Conservation (phyloP, 2,329 filamentous ascomycete genomes). For the Penicillium sp. region DNA sequence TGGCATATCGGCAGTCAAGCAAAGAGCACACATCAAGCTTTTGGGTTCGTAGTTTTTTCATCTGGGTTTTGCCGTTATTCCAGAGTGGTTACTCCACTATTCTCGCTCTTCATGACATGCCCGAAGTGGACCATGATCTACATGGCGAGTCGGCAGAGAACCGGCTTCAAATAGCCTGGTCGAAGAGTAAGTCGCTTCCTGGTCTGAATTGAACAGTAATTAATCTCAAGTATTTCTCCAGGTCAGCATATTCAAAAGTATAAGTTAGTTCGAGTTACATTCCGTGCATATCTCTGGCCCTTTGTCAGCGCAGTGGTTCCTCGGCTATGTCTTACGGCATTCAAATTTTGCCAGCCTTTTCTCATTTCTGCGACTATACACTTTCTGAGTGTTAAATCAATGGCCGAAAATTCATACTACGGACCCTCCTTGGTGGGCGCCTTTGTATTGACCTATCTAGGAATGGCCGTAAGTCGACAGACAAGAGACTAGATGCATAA, state of each 20-base stretch:
- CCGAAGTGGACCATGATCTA: constrained; percentile 36
- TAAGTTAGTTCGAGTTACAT: constrained; percentile 15
- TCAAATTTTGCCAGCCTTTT: constrained; percentile 37
- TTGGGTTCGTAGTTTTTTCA: constrained; percentile 52
- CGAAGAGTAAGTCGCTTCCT: constrained; percentile 6
- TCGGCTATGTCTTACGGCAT: constrained; percentile 23
- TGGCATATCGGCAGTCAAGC: constrained; percentile 41
- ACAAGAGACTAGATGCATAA: no score
- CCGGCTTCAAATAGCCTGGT: constrained; percentile 11
- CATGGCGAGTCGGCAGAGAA: constrained; percentile 9
- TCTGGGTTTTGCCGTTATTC: constrained; percentile 55
- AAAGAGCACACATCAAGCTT: constrained; percentile 52
- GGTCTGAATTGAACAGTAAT: neutral
- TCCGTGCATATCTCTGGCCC: constrained; percentile 17
- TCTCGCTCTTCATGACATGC: constrained; percentile 48
- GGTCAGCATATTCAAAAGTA: neutral
- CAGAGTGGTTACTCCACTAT: constrained; percentile 46
- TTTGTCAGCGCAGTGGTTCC: constrained; percentile 34
- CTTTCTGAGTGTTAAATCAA: constrained; percentile 19
- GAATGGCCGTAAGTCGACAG: constrained; percentile 31
- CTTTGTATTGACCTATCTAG: constrained; percentile 36
- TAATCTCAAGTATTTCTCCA: neutral
- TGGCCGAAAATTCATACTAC: constrained; percentile 15
- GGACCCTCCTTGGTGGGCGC: constrained; percentile 40
- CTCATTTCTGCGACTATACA: constrained; percentile 32